phyloP scores from a whole-genome alignment of 2,329 filamentous ascomycete genomes.

The Colletotrichum sp. region DNA sequence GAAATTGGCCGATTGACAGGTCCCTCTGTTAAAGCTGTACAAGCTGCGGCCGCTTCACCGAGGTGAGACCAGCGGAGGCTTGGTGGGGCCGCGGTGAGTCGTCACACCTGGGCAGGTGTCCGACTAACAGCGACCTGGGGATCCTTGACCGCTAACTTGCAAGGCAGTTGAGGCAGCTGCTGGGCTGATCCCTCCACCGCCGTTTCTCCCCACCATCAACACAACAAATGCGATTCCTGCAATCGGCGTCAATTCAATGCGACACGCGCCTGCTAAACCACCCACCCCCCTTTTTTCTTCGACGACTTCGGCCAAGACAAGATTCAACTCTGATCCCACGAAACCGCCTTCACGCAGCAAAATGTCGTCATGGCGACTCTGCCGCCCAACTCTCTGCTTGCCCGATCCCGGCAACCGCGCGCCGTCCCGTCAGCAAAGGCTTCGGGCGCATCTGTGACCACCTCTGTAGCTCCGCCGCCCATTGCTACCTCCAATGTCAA shows the following conservation, averaged over 20 bases:
- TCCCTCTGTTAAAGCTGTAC: background rate
- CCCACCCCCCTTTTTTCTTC: background rate
- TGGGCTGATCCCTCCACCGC: slow-evolving; percentile 20
- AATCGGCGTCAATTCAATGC: slow-evolving; percentile 10
- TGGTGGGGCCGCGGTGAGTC: background rate
- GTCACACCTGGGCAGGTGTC: background rate
- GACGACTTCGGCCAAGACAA: background rate
- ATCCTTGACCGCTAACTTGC: background rate
- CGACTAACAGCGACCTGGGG: background rate
- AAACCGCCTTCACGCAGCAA: background rate
- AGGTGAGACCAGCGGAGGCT: background rate
- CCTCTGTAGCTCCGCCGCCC: slow-evolving; percentile 32
- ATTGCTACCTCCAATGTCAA: slow-evolving; percentile 56
- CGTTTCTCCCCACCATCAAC: slow-evolving; percentile 18
- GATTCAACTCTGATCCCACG: background rate
- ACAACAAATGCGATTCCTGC: slow-evolving; percentile 15
- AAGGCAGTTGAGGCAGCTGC: background rate
- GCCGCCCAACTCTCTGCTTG: slow-evolving; percentile 32
- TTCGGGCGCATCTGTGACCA: slow-evolving; percentile 1
- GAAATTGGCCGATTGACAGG: background rate
- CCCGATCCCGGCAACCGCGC: slow-evolving; percentile 30
- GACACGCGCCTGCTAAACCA: background rate
- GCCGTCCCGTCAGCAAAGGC: slow-evolving; percentile 23
- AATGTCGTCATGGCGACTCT: slow-evolving; percentile 36
- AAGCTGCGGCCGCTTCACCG: background rate